phyloP scores from a whole-genome alignment of 345 rosid genomes.

The Tarenaya hassleriana region DNA sequence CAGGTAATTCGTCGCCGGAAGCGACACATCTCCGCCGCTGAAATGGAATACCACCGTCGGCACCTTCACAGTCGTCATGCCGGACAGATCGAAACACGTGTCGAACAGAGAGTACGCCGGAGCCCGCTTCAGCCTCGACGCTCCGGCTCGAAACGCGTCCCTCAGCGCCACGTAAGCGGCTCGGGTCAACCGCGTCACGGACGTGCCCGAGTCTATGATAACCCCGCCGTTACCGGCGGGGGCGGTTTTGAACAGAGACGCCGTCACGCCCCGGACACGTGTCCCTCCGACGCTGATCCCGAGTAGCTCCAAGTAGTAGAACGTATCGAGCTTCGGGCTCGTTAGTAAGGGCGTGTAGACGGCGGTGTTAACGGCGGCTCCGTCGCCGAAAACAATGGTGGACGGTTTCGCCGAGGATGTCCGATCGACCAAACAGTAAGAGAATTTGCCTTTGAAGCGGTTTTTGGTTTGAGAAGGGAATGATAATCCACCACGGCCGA shows the following conservation, averaged over 20 bases:
- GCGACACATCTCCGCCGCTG: constrained; percentile 55
- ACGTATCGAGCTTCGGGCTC: constrained; percentile 83
- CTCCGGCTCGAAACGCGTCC: constrained; percentile 48
- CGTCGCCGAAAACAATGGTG: constrained; percentile 58
- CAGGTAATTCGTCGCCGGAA: constrained; percentile 83
- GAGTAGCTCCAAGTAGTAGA: constrained; percentile 71
- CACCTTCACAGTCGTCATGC: constrained; percentile 55
- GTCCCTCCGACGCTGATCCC: constrained; percentile 88
- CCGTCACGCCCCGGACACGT: constrained; percentile 54
- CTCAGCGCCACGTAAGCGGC: constrained; percentile 57
- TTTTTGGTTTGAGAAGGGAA: constrained; percentile 76
- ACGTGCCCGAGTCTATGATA: constrained; percentile 79
- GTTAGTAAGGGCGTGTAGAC: constrained; percentile 63
- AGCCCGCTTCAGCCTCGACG: constrained; percentile 40
- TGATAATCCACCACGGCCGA: constrained; percentile 81
- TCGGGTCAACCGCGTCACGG: constrained; percentile 63
- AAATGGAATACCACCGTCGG: constrained; percentile 76
- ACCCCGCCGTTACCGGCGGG: constrained; percentile 75
- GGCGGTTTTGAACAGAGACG: constrained; percentile 68
- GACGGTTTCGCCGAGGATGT: constrained; percentile 55
- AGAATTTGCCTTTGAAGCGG: constrained; percentile 65
- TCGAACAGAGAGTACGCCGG: constrained; percentile 61
- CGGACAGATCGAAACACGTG: constrained; percentile 68
- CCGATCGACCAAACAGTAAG: constrained; percentile 86
- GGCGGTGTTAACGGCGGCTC: constrained; percentile 53